Percentiles rank a stretch among this genome's conserved stretches.
phyloP scores from a whole-genome alignment of 1,284 basidiomycete species.

The Ceratorhiza oryzae-sativae region DNA sequence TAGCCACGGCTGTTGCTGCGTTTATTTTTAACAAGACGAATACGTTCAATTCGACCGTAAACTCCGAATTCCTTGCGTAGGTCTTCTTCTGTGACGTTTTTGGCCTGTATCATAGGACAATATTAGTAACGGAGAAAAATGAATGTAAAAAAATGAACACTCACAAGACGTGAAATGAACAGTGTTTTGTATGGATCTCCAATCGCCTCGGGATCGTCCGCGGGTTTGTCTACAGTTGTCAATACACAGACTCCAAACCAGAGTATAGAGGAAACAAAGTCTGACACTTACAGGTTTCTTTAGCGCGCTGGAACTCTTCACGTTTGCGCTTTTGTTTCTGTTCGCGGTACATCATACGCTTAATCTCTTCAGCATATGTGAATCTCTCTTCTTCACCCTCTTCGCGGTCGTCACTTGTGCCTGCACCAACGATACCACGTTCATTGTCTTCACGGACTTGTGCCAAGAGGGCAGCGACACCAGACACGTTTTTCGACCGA shows the following conservation, averaged over 20 bases:
- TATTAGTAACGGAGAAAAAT: not conserved
- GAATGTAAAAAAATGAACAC: constrained; percentile 45
- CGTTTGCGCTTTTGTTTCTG: constrained; percentile 79
- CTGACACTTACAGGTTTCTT: constrained; percentile 75
- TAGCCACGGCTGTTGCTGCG: constrained; percentile 89
- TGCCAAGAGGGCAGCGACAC: constrained; percentile 76
- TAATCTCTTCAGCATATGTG: constrained; percentile 79
- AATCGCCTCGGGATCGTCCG: constrained; percentile 89
- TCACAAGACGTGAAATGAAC: constrained; percentile 91
- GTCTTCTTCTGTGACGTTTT: constrained; percentile 88
- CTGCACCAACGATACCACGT: constrained; percentile 65
- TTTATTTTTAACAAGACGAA: constrained; percentile 89
- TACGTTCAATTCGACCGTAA: constrained; percentile 92
- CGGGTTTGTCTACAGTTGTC: constrained; percentile 75
- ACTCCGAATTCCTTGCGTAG: constrained; percentile 93
- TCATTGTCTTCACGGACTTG: constrained; percentile 79
- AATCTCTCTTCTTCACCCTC: constrained; percentile 80
- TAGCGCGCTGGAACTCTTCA: constrained; percentile 81
- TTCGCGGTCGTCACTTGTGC: constrained; percentile 66
- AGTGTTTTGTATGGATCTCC: constrained; percentile 99
- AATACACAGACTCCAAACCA: constrained; percentile 26
- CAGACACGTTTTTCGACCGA: constrained; percentile 70
- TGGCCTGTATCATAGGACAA: constrained; percentile 60
- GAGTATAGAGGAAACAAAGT: constrained; percentile 19
- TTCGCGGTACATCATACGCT: constrained; percentile 78